Evolutionary conservation across 768 basidiomycete species (phyloP).

Genomic region (Omphalotus guepiniiformis): DNA sequence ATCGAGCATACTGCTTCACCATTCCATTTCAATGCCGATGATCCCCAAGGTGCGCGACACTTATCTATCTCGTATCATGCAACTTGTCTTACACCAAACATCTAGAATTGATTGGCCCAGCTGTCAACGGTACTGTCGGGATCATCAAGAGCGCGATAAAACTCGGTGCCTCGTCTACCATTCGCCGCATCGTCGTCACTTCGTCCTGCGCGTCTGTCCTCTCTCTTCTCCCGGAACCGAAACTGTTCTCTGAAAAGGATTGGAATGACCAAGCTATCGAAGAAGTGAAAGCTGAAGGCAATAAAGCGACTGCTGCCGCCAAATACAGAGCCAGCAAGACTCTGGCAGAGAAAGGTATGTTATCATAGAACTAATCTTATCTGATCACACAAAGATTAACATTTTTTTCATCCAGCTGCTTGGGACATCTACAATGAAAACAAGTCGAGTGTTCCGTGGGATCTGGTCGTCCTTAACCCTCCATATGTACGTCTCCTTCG

Average conservation of each 20-base stretch:
- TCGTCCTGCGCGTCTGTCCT: constrained; percentile 51
- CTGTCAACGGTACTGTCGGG: constrained; percentile 50
- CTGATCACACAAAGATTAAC: not conserved
- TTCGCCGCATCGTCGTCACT: constrained; percentile 63
- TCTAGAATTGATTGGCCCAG: constrained; percentile 55
- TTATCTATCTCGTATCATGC: not conserved
- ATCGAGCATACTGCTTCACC: constrained; percentile 71
- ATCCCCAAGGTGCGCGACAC: constrained; percentile 34
- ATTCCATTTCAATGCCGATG: constrained; percentile 40
- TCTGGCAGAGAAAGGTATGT: constrained; percentile 50
- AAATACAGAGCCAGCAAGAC: constrained; percentile 60
- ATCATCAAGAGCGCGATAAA: constrained; percentile 27
- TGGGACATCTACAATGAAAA: constrained; percentile 43
- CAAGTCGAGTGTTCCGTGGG: constrained; percentile 29
- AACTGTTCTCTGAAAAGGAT: constrained; percentile 42
- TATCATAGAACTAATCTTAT: not conserved
- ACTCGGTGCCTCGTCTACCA: constrained; percentile 13
- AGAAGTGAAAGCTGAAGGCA: constrained; percentile 46
- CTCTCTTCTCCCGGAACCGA: constrained; percentile 18
- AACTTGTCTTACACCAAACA: not conserved
- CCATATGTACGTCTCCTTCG: constrained; percentile 27
- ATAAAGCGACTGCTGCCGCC: constrained; percentile 29
- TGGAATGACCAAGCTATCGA: constrained; percentile 55
- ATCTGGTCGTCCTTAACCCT: constrained; percentile 36
- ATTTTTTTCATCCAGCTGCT: constrained; percentile 28